phyloP scores from a whole-genome alignment of 78 protist species.

The Emiliania huxleyi region DNA sequence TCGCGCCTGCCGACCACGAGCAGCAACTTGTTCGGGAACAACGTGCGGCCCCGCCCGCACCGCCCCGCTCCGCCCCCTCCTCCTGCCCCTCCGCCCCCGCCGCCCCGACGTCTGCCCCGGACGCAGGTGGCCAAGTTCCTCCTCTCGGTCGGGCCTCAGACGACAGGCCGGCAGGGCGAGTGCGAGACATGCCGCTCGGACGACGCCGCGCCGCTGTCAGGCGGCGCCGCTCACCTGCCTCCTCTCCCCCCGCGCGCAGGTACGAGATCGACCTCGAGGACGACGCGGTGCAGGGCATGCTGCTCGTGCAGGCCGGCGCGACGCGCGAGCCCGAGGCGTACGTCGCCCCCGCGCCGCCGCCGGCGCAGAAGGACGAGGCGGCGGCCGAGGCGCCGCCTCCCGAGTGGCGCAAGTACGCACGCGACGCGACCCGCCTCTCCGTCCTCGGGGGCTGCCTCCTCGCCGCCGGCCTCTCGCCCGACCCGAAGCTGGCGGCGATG shows the following conservation, averaged over 20 bases:
- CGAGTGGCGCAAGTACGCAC: not conserved
- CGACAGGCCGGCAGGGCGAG: not conserved
- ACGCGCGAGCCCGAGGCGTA: conserved; percentile 47
- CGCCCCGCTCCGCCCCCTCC: too few species aligned
- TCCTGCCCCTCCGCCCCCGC: too few species aligned
- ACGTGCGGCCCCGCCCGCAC: too few species aligned
- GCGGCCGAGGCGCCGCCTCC: not conserved
- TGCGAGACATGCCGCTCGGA: too few species aligned
- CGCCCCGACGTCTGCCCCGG: too few species aligned
- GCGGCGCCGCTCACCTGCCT: too few species aligned
- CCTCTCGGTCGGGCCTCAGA: not conserved
- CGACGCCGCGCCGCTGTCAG: too few species aligned
- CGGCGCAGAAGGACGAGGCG: not conserved
- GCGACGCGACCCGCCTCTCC: too few species aligned
- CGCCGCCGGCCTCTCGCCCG: conserved; percentile 6
- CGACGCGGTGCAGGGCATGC: conserved; percentile 66
- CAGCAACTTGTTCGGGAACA: conserved; percentile 58
- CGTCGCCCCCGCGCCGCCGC: conserved; percentile 26
- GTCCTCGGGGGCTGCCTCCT: conserved; percentile 31
- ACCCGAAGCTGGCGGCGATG: conserved; percentile 25
- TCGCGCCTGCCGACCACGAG: conserved; percentile 76
- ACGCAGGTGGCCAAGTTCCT: conserved; percentile 38
- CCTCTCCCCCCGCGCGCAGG: too few species aligned
- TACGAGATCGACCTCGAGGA: conserved; percentile 66
- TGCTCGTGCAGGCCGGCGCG: conserved; percentile 37